phyloP scores from a whole-genome alignment of 305 asterid genomes.

The Fraxinus ornus region DNA sequence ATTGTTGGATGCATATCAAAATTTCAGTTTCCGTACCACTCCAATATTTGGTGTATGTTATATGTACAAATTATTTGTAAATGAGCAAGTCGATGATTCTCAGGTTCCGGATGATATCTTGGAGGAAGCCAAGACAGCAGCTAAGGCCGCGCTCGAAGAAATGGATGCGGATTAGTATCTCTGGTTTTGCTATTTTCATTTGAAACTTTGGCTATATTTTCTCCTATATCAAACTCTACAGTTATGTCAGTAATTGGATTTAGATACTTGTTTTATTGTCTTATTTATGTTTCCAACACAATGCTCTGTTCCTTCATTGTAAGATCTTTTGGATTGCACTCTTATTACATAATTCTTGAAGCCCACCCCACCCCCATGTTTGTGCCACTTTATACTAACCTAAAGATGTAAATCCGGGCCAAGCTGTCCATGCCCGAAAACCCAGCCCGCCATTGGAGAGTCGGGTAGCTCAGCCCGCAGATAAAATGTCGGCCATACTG shows the following conservation, averaged over 20 bases:
- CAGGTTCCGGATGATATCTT: constrained; percentile 79
- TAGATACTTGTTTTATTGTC: not conserved
- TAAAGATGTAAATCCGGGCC: not conserved
- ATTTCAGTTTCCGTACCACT: not conserved
- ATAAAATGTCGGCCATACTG: too few relatives aligned
- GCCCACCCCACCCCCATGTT: not conserved
- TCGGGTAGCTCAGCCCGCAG: too few relatives aligned
- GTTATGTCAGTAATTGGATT: constrained; percentile 11
- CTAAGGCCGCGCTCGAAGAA: constrained; percentile 93
- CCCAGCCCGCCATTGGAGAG: too few relatives aligned
- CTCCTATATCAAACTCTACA: not conserved
- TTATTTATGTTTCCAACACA: not conserved
- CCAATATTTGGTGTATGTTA: not conserved
- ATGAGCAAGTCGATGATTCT: not conserved
- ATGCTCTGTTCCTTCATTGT: not conserved
- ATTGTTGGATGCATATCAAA: not conserved
- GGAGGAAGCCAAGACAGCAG: constrained; percentile 90
- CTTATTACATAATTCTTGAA: not conserved
- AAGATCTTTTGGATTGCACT: too few relatives aligned
- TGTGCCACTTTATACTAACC: not conserved
- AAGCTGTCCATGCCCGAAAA: not conserved
- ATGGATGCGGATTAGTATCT: constrained; percentile 89
- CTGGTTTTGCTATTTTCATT: not conserved
- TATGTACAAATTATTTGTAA: not conserved
- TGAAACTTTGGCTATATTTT: not conserved